A percentile compares a stretch with the other conserved stretches of the same genome.
Conservation (phyloP, 306 rosid species). For the Rubus parviflorus region DNA sequence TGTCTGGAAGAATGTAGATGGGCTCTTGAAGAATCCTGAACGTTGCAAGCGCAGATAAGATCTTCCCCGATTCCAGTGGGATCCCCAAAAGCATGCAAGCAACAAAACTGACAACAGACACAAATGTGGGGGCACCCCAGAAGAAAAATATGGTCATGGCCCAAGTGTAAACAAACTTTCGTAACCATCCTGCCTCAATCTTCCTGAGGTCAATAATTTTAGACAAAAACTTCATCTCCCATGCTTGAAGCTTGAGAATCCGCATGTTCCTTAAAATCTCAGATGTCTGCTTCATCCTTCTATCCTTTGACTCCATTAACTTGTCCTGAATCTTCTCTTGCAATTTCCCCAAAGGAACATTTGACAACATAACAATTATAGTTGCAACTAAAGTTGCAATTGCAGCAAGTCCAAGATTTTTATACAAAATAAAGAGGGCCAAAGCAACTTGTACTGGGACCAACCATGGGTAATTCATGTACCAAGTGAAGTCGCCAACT, state of each 20-base stretch:
- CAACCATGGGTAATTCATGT: slow-evolving; percentile 72
- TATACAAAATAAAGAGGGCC: slow-evolving; percentile 66
- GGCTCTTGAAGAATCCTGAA: slow-evolving; percentile 84
- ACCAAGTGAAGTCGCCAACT: slow-evolving; percentile 64
- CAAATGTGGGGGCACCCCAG: slow-evolving; percentile 68
- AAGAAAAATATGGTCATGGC: slow-evolving; percentile 54
- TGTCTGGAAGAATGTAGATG: slow-evolving; percentile 61
- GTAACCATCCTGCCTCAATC: slow-evolving; percentile 62
- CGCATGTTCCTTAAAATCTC: slow-evolving; percentile 82
- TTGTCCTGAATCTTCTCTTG: slow-evolving; percentile 67
- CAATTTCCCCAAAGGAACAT: slow-evolving; percentile 63
- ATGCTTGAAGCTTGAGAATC: slow-evolving; percentile 83
- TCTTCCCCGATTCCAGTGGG: slow-evolving; percentile 87
- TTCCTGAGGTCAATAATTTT: slow-evolving; percentile 57
- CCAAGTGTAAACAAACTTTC: slow-evolving; percentile 44
- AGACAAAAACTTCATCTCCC: slow-evolving; percentile 89
- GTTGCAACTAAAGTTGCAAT: slow-evolving; percentile 67
- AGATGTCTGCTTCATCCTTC: slow-evolving; percentile 73
- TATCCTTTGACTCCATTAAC: slow-evolving; percentile 82
- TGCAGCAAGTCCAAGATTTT: slow-evolving; percentile 76
- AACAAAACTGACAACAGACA: slow-evolving; percentile 74
- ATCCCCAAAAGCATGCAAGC: slow-evolving; percentile 69
- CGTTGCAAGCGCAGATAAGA: slow-evolving; percentile 84
- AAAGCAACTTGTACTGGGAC: slow-evolving; percentile 57
- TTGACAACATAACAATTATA: slow-evolving; percentile 59